Conservation (phyloP, 768 basidiomycete genomes). For the Favolaschia claudopus region DNA sequence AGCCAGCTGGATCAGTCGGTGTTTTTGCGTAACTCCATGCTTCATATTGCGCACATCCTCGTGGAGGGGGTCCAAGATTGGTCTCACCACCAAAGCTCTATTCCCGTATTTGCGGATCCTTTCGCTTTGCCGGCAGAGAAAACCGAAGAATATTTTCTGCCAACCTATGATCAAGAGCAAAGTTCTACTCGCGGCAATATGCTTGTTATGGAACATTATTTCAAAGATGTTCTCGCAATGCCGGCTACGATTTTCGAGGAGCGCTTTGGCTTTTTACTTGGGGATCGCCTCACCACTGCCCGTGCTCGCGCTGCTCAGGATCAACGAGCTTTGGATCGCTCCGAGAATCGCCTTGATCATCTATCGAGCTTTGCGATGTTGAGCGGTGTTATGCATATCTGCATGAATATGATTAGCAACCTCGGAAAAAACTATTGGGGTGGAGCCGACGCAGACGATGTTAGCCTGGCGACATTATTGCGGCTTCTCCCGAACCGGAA, state of each 20-base stretch:
- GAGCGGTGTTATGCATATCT: constrained; percentile 18
- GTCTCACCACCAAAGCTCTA: neutral
- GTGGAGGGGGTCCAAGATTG: neutral
- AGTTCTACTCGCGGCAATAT: constrained; percentile 15
- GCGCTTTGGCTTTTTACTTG: neutral
- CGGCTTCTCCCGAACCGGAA: constrained; percentile 3
- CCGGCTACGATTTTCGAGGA: constrained; percentile 6
- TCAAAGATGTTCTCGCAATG: neutral
- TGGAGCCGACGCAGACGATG: neutral
- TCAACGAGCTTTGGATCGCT: constrained; percentile 10
- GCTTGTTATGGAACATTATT: constrained; percentile 16
- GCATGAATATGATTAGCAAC: constrained; percentile 9
- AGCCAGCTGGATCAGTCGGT: neutral
- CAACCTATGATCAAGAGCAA: constrained; percentile 21
- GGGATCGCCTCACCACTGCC: constrained; percentile 21
- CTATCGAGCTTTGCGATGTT: constrained; percentile 6
- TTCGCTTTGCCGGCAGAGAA: neutral
- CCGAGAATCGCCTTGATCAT: constrained; percentile 7
- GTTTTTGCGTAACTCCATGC: neutral
- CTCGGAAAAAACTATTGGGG: constrained; percentile 15
- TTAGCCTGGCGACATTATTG: neutral
- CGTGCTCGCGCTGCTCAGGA: constrained; percentile 17
- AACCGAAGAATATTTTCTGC: constrained; percentile 10
- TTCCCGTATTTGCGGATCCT: neutral
- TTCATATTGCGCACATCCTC: constrained; percentile 2